Evolutionary conservation across 2,329 filamentous ascomycete species (phyloP).

Genomic region (Talaromyces sp.): DNA sequence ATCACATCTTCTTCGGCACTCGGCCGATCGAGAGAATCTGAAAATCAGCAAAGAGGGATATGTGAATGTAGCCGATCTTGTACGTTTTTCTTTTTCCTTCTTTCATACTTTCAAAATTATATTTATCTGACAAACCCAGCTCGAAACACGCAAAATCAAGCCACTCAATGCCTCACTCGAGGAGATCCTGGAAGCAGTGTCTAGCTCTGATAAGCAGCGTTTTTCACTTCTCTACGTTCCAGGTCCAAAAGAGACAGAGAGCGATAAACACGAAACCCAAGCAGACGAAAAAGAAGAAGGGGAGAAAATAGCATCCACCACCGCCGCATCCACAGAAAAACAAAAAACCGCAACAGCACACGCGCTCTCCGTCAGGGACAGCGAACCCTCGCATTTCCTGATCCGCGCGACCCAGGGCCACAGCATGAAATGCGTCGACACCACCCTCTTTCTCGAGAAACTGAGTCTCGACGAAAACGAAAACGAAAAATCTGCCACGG

Average conservation of each 20-base stretch:
- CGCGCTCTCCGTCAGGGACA: conserved; percentile 30
- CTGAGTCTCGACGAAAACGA: conserved; percentile 50
- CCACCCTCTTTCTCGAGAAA: conserved; percentile 64
- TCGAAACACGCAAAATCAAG: conserved; percentile 57
- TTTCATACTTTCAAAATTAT: neutral
- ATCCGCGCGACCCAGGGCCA: conserved; percentile 97
- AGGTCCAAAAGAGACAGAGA: conserved; percentile 13
- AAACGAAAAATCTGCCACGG: conserved; percentile 19
- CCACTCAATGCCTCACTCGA: conserved; percentile 67
- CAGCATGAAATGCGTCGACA: conserved; percentile 67
- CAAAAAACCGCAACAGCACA: conserved; percentile 28
- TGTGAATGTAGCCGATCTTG: conserved; percentile 54
- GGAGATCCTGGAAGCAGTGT: conserved; percentile 67
- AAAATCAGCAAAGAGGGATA: conserved; percentile 56
- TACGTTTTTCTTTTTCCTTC: conserved; percentile 26
- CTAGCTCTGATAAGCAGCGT: conserved; percentile 80
- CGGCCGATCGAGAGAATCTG: conserved; percentile 55
- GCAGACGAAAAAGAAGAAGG: conserved; percentile 9
- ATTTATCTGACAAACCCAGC: conserved; percentile 37
- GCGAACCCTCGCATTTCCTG: conserved; percentile 63
- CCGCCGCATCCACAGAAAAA: conserved; percentile 24
- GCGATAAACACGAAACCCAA: conserved; percentile 7
- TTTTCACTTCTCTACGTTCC: conserved; percentile 66
- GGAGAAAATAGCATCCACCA: conserved; percentile 13
- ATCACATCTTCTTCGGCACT: conserved; percentile 53